Percentiles rank a stretch among this genome's conserved stretches.
phyloP scores from a whole-genome alignment of 2,329 filamentous ascomycete species.

The Hypomyces rosellus region DNA sequence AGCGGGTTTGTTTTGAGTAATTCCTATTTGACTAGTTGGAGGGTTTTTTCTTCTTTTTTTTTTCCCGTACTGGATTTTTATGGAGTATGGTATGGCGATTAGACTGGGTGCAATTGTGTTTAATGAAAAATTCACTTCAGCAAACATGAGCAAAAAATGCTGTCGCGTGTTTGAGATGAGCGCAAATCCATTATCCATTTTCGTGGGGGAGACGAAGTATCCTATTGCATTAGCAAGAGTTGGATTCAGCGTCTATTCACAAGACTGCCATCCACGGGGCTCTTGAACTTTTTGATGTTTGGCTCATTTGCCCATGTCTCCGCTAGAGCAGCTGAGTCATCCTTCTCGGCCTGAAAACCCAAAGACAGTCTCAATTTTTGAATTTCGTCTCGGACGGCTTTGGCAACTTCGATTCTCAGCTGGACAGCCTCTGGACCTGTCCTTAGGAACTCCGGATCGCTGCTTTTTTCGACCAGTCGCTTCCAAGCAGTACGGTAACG shows the following conservation, averaged over 20 bases:
- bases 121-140: conserved; percentile 3
- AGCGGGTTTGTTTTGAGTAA: neutral
- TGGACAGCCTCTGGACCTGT: conserved; percentile 58
- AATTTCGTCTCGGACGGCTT: conserved; percentile 71
- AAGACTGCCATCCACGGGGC: conserved; percentile 47
- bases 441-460: conserved; percentile 42
- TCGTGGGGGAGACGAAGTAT: neutral
- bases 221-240: neutral
- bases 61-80: neutral
- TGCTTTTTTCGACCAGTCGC: conserved; percentile 46
- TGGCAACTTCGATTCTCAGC: conserved; percentile 68
- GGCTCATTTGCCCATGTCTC: conserved; percentile 68
- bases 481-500: conserved; percentile 71
- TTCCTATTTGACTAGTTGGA: neutral
- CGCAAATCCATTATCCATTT: neutral
- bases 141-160: neutral
- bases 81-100: neutral
- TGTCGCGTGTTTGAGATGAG: no score
- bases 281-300: conserved; percentile 42
- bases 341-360: conserved; percentile 70
- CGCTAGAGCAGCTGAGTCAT: conserved; percentile 67
- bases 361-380: conserved; percentile 65
- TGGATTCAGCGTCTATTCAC: conserved; percentile 33
- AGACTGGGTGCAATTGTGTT: conserved; percentile 7
- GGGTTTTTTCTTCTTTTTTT: neutral